Conservation (phyloP, 2,329 filamentous ascomycete genomes). For the Byssochlamys sp. region DNA sequence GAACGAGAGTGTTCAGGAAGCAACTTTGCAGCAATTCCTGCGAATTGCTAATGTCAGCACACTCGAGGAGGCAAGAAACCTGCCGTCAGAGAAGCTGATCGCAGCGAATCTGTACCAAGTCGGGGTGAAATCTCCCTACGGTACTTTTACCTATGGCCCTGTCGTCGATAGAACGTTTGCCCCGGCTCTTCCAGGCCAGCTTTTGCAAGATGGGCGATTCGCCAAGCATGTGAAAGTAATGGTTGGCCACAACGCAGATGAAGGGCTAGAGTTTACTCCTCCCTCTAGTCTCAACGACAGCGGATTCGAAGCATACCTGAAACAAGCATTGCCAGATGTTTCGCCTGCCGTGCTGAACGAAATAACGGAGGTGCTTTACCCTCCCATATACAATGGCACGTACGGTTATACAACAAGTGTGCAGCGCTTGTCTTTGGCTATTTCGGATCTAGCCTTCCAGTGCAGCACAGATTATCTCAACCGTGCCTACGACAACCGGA, state of each 20-base stretch:
- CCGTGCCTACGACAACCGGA: slow-evolving; percentile 40
- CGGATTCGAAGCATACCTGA: slow-evolving; percentile 12
- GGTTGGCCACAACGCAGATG: slow-evolving; percentile 36
- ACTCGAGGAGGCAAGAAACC: slow-evolving; percentile 35
- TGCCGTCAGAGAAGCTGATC: slow-evolving; percentile 32
- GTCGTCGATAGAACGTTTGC: slow-evolving; percentile 43
- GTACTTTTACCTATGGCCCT: slow-evolving; percentile 38
- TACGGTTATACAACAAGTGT: slow-evolving; percentile 39
- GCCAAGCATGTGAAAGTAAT: slow-evolving; percentile 39
- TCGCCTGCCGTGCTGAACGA: slow-evolving; percentile 27
- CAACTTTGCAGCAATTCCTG: slow-evolving; percentile 31
- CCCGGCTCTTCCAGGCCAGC: slow-evolving; percentile 37
- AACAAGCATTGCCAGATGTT: slow-evolving; percentile 15
- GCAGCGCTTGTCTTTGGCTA: slow-evolving; percentile 31
- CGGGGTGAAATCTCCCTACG: slow-evolving; percentile 25
- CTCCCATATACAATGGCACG: slow-evolving; percentile 39
- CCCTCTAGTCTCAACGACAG: slow-evolving; percentile 20
- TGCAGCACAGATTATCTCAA: slow-evolving; percentile 49
- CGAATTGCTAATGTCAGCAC: slow-evolving; percentile 33
- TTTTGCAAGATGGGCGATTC: slow-evolving; percentile 37
- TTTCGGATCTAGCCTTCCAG: slow-evolving; percentile 37
- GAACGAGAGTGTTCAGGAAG: slow-evolving; percentile 29
- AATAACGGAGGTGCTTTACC: slow-evolving; percentile 43
- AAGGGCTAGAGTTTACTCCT: slow-evolving; percentile 34
- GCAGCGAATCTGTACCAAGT: slow-evolving; percentile 38